phyloP scores from a whole-genome alignment of 179 eudicot genomes.

The Nepenthes alata region DNA sequence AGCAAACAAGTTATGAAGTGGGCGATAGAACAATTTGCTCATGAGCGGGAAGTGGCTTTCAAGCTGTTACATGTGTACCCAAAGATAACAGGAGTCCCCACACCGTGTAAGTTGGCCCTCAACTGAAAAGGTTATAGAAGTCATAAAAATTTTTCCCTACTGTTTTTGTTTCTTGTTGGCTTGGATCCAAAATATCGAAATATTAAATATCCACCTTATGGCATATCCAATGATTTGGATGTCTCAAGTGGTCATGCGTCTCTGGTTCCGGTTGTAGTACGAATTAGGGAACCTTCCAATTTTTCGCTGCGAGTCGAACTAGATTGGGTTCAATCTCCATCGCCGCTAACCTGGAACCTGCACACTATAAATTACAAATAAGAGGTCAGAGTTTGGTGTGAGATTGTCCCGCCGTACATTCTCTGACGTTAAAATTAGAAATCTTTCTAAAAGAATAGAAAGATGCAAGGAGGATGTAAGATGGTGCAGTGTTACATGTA shows the following conservation, averaged over 20 bases:
- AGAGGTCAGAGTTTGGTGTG: too few relatives aligned
- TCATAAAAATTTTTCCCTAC: background rate
- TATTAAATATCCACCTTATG: background rate
- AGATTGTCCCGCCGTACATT: too few relatives aligned
- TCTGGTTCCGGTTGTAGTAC: too few relatives aligned
- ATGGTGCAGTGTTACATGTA: too few relatives aligned
- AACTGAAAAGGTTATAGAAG: background rate
- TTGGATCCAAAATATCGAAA: background rate
- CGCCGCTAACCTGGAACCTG: too few relatives aligned
- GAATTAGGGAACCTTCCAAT: too few relatives aligned
- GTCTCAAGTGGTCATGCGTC: background rate
- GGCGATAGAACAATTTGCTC: slow-evolving; percentile 60
- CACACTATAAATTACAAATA: too few relatives aligned
- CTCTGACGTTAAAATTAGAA: too few relatives aligned
- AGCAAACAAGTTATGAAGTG: slow-evolving; percentile 51
- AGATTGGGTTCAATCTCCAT: too few relatives aligned
- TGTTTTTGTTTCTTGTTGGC: background rate
- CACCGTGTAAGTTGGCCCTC: slow-evolving; percentile 52
- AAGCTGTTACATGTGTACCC: slow-evolving; percentile 75
- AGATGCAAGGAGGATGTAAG: too few relatives aligned
- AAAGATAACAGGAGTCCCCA: slow-evolving; percentile 53
- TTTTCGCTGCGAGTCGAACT: too few relatives aligned
- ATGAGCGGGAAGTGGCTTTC: slow-evolving; percentile 41
- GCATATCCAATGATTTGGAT: background rate
- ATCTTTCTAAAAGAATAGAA: too few relatives aligned